A percentile compares a stretch with the other conserved stretches of the same genome.
Evolutionary conservation across 2,329 filamentous ascomycete genomes (phyloP).

Genomic region (Cryphonectria naterciae): DNA sequence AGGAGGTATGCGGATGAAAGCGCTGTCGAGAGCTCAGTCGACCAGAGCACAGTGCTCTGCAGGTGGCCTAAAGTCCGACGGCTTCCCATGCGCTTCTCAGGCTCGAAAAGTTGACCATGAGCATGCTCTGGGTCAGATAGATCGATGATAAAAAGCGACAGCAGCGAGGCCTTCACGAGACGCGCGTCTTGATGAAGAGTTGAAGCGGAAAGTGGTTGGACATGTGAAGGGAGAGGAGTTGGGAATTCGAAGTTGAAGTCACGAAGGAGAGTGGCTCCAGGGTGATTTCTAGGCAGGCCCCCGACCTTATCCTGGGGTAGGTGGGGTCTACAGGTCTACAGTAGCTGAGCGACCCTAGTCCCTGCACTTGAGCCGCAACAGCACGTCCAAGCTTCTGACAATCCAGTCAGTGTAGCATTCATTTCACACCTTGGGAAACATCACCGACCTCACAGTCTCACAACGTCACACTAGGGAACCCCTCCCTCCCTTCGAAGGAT

Average conservation of each 20-base stretch:
- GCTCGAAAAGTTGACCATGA: neutral
- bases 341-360: neutral
- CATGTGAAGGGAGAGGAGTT: neutral
- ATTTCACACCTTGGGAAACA: neutral
- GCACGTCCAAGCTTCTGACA: constrained; percentile 12
- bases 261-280: neutral
- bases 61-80: neutral
- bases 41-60: neutral
- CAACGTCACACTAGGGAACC: neutral
- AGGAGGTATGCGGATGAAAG: neutral
- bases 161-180: neutral
- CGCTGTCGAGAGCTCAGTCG: neutral
- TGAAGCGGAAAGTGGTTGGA: neutral
- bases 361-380: constrained; percentile 15
- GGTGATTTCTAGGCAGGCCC: constrained; percentile 10
- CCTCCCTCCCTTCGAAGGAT: neutral
- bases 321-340: neutral
- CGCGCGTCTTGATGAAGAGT: neutral
- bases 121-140: neutral
- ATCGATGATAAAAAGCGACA: neutral
- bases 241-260: neutral
- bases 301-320: neutral
- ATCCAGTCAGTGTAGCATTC: neutral
- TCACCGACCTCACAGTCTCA: neutral
- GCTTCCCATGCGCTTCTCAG: neutral